Percentiles rank a stretch among this genome's conserved stretches.
These are phyloP conservation scores for Zea luxurians DNA, from an alignment of 176 grass and related monocot species.

Conservation along the genomic window DNA sequence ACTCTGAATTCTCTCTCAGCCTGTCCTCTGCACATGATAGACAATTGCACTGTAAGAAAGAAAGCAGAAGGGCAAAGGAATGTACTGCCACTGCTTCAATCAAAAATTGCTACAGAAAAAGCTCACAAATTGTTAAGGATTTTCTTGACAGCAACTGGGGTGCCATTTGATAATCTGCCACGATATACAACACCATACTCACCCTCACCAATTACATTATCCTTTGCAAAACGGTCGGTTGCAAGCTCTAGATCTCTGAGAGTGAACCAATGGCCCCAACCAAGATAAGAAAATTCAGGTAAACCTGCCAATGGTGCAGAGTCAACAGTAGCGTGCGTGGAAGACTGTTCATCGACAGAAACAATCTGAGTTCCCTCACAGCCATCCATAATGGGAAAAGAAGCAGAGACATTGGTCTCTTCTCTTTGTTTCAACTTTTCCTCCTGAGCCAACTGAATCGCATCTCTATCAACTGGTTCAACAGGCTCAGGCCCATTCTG, in stretches of 20 bases:
- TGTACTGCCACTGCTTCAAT: slow-evolving; percentile 1
- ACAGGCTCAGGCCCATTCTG: slow-evolving; percentile 51
- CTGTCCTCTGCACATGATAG: slow-evolving; percentile 65
- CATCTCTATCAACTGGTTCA: slow-evolving; percentile 57
- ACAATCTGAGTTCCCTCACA: slow-evolving; percentile 50
- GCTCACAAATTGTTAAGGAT: slow-evolving; percentile 95
- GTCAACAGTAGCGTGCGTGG: slow-evolving; percentile 33
- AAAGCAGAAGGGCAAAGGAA: slow-evolving; percentile 8
- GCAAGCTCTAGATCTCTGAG: slow-evolving; percentile 86
- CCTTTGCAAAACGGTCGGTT: slow-evolving; percentile 83
- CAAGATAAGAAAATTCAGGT: slow-evolving; percentile 89
- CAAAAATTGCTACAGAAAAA: slow-evolving; percentile 15
- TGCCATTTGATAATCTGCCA: slow-evolving; percentile 81
- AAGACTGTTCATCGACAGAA: slow-evolving; percentile 45
- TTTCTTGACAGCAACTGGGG: slow-evolving; percentile 80
- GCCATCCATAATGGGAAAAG: slow-evolving; percentile 41
- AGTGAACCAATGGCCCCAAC: slow-evolving; percentile 97
- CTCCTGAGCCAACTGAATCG: slow-evolving; percentile 48
- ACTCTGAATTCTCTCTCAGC: slow-evolving; percentile 98
- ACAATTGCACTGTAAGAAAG: slow-evolving; percentile 22
- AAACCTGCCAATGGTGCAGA: slow-evolving; percentile 61
- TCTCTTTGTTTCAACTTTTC: slow-evolving; percentile 53
- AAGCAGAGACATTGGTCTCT: slow-evolving; percentile 52
- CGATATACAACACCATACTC: slow-evolving; percentile 90
- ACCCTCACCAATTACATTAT: slow-evolving; percentile 87